Conservation (phyloP, 2,329 filamentous ascomycete species). For the Gyromitra esculenta region DNA sequence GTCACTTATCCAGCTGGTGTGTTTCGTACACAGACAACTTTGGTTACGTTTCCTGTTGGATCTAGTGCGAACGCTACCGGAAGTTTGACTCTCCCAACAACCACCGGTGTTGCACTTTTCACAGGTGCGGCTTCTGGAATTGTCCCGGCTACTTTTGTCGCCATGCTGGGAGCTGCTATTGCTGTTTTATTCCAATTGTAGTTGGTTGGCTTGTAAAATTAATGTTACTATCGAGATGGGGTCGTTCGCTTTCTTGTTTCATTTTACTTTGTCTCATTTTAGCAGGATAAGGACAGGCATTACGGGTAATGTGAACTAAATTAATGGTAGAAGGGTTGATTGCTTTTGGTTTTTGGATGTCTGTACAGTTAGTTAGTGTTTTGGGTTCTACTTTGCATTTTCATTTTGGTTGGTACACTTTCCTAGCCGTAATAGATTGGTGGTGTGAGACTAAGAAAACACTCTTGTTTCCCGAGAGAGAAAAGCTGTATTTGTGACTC, state of each 20-base stretch:
- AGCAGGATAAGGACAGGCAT: slow-evolving; percentile 7
- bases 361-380: slow-evolving; percentile 16
- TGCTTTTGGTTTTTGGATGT: background rate
- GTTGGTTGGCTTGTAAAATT: background rate
- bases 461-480: background rate
- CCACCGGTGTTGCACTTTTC: slow-evolving; percentile 27
- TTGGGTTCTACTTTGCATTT: slow-evolving; percentile 13
- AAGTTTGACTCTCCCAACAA: background rate
- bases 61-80: slow-evolving; percentile 4
- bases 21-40: slow-evolving; percentile 21
- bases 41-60: slow-evolving; percentile 34
- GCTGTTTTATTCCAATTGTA: slow-evolving; percentile 45
- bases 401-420: slow-evolving; percentile 7
- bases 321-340: slow-evolving; percentile 7
- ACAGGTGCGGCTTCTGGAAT: slow-evolving; percentile 37
- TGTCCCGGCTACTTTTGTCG: slow-evolving; percentile 36
- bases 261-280: slow-evolving; percentile 14
- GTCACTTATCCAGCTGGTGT: slow-evolving; percentile 24
- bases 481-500: background rate
- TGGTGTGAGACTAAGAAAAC: slow-evolving; percentile 5
- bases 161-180: slow-evolving; percentile 22
- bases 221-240: background rate
- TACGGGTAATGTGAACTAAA: slow-evolving; percentile 25
- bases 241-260: background rate
- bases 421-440: slow-evolving; percentile 21